Conservation (phyloP, 1,139 yeast genomes). For the Lodderomyces oxycetoniae region DNA sequence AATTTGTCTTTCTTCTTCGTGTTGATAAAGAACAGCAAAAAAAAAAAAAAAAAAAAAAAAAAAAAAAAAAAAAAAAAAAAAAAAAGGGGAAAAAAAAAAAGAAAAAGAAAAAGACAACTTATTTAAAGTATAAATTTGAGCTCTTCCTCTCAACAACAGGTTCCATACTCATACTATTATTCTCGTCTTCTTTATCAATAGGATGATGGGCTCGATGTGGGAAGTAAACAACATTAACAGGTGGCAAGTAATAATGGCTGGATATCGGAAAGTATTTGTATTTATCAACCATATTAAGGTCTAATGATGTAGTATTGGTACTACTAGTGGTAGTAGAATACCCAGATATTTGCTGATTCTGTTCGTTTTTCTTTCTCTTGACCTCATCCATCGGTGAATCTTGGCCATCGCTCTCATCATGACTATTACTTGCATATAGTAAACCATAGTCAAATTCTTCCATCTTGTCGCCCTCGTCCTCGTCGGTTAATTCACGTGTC, state of each 20-base stretch:
- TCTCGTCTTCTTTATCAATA: conserved; percentile 13
- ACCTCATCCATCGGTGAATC: conserved; percentile 8
- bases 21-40: too few relatives aligned
- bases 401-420: conserved; percentile 4
- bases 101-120: too few relatives aligned
- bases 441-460: conserved; percentile 3
- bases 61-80: too few relatives aligned
- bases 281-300: conserved; percentile 18
- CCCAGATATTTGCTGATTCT: not conserved
- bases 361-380: not conserved
- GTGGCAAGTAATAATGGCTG: conserved; percentile 53
- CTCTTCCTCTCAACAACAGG: conserved; percentile 18
- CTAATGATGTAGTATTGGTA: conserved; percentile 12
- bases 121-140: conserved; percentile 31
- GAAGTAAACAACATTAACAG: conserved; percentile 55
- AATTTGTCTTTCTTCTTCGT: too few relatives aligned
- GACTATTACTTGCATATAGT: not conserved
- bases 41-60: too few relatives aligned
- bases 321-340: conserved; percentile 1
- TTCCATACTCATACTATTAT: conserved; percentile 1
- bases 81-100: not conserved
- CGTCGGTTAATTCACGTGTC: not conserved
- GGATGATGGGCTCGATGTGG: conserved; percentile 56
- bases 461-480: conserved; percentile 1
- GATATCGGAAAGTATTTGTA: conserved; percentile 57